Evolutionary conservation across 2,329 filamentous ascomycete genomes (phyloP).

Genomic region (Pseudogymnoascus sp.): DNA sequence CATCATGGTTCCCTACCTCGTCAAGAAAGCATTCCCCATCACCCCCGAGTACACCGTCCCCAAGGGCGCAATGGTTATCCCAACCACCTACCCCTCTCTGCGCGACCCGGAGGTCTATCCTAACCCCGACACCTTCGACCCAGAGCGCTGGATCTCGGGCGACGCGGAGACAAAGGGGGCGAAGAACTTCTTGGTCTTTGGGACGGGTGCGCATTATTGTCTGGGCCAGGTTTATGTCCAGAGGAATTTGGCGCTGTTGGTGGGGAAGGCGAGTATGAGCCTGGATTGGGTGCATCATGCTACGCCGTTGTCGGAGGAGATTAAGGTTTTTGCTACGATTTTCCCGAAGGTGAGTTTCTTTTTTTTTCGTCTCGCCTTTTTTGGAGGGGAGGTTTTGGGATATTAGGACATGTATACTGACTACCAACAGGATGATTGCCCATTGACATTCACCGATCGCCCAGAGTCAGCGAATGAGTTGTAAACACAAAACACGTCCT

Average conservation of each 20-base stretch:
- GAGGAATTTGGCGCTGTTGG: slow-evolving; percentile 77
- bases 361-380: no score
- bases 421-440: slow-evolving; percentile 63
- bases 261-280: slow-evolving; percentile 80
- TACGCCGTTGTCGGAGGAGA: slow-evolving; percentile 79
- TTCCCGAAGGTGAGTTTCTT: slow-evolving; percentile 94
- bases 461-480: slow-evolving; percentile 4
- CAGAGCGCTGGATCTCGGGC: slow-evolving; percentile 83
- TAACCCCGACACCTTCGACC: slow-evolving; percentile 80
- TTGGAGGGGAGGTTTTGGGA: no score
- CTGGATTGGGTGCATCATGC: slow-evolving; percentile 86
- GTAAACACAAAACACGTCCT: background rate
- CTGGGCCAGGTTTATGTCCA: slow-evolving; percentile 87
- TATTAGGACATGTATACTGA: no score
- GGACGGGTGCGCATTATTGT: slow-evolving; percentile 93
- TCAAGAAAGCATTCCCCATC: slow-evolving; percentile 92
- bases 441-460: slow-evolving; percentile 54
- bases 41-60: slow-evolving; percentile 81
- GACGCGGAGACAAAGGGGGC: slow-evolving; percentile 68
- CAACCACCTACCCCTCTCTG: slow-evolving; percentile 80
- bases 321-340: slow-evolving; percentile 96
- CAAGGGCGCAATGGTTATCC: slow-evolving; percentile 92
- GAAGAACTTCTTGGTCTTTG: slow-evolving; percentile 97
- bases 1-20: slow-evolving; percentile 90
- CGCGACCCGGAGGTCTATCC: slow-evolving; percentile 90